Percentiles rank a stretch among this genome's conserved stretches.
Conservation (phyloP, 805 yeast genomes). For the Barnettozyma pratensis region DNA sequence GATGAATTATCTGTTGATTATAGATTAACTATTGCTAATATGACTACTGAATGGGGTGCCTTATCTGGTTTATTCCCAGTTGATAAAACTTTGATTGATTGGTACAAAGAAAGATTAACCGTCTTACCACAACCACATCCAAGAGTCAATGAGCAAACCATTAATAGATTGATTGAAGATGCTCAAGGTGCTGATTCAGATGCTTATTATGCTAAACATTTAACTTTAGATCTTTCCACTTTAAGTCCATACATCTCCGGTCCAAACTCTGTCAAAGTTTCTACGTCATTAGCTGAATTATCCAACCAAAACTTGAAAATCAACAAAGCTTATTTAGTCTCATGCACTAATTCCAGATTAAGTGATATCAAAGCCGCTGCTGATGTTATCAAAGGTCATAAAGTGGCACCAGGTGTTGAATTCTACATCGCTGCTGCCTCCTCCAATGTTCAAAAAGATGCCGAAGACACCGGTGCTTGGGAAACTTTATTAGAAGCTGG, state of each 20-base stretch:
- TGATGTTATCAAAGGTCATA: slow-evolving; percentile 67
- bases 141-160: slow-evolving; percentile 62
- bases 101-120: slow-evolving; percentile 64
- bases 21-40: slow-evolving; percentile 89
- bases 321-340: slow-evolving; percentile 94
- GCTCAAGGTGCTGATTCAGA: slow-evolving; percentile 54
- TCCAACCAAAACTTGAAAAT: slow-evolving; percentile 69
- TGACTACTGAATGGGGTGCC: slow-evolving; percentile 99
- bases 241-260: slow-evolving; percentile 90
- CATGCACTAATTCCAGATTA: slow-evolving; percentile 93
- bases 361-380: slow-evolving; percentile 96
- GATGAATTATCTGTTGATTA: slow-evolving; percentile 68
- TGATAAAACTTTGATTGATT: slow-evolving; percentile 68
- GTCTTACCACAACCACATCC: slow-evolving; percentile 71
- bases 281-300: slow-evolving; percentile 71
- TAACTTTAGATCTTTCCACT: slow-evolving; percentile 72
- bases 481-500: slow-evolving; percentile 85
- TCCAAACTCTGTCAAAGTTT: slow-evolving; percentile 93
- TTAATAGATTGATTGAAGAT: slow-evolving; percentile 46
- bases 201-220: slow-evolving; percentile 84
- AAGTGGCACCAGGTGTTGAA: slow-evolving; percentile 85
- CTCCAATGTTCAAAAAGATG: slow-evolving; percentile 86
- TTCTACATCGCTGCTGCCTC: slow-evolving; percentile 98
- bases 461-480: slow-evolving; percentile 92
- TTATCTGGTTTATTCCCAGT: slow-evolving; percentile 97